Conservation (phyloP, 2,329 filamentous ascomycete genomes). For the Exserohilum turcica region DNA sequence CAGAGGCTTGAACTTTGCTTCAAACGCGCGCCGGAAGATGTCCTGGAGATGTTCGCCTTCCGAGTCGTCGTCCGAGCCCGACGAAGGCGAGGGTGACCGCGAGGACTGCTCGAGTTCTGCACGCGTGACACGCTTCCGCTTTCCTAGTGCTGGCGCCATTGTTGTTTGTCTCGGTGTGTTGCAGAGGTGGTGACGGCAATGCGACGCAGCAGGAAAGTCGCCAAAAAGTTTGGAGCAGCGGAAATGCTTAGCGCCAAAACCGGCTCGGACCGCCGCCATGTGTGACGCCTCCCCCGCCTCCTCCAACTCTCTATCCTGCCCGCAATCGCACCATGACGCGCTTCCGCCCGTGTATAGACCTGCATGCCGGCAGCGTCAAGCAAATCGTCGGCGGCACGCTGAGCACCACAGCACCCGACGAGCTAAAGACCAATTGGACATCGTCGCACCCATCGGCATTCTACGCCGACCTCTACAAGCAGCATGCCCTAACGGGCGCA, state of each 20-base stretch:
- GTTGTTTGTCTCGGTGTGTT: not conserved
- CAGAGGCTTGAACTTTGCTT: slow-evolving; percentile 82
- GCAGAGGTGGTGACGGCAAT: not conserved
- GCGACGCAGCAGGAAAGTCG: not conserved
- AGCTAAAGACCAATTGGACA: slow-evolving; percentile 88
- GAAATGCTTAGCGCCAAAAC: slow-evolving; percentile 22
- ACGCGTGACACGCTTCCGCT: slow-evolving; percentile 52
- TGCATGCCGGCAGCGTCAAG: slow-evolving; percentile 97
- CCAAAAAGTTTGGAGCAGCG: slow-evolving; percentile 10
- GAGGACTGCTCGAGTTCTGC: slow-evolving; percentile 36
- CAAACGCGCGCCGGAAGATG: slow-evolving; percentile 83
- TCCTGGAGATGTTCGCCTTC: slow-evolving; percentile 66
- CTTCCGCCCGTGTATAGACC: slow-evolving; percentile 95
- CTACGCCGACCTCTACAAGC: slow-evolving; percentile 81
- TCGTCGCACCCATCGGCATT: slow-evolving; percentile 80
- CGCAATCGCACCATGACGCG: slow-evolving; percentile 70
- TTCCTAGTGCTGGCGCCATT: slow-evolving; percentile 51
- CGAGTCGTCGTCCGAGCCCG: slow-evolving; percentile 32
- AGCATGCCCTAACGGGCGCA: slow-evolving; percentile 74
- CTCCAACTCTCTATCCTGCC: not conserved
- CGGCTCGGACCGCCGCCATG: slow-evolving; percentile 28
- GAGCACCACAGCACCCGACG: slow-evolving; percentile 35
- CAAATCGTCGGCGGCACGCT: slow-evolving; percentile 97
- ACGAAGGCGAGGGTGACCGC: slow-evolving; percentile 35
- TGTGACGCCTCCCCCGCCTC: slow-evolving; percentile 23